A percentile compares a stretch with the other conserved stretches of the same genome.
Evolutionary conservation across 1,284 basidiomycete species (phyloP).

Genomic region (Apiotrichum brassicae): DNA sequence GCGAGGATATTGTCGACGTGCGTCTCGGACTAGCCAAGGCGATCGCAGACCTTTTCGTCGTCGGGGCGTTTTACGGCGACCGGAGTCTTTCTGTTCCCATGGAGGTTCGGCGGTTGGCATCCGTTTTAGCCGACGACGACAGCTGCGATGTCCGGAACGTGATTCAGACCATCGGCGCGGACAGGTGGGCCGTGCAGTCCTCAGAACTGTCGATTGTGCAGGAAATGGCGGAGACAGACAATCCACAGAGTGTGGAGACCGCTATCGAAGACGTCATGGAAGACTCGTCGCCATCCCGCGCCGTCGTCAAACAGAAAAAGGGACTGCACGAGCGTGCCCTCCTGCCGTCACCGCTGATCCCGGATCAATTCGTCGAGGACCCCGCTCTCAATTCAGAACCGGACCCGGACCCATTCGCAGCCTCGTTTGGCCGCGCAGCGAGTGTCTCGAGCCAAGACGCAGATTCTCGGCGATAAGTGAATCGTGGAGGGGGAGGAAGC

Average conservation of each 20-base stretch:
- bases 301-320: not conserved
- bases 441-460: too few species aligned
- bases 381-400: too few species aligned
- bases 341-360: not conserved
- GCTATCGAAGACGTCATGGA: slow-evolving; percentile 9
- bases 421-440: slow-evolving; percentile 1
- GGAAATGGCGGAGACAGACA: slow-evolving; percentile 59
- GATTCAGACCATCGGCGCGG: slow-evolving; percentile 25
- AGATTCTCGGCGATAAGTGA: too few species aligned
- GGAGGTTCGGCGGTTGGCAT: slow-evolving; percentile 26
- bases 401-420: slow-evolving; percentile 3
- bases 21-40: slow-evolving; percentile 68
- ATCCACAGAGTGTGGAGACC: slow-evolving; percentile 78
- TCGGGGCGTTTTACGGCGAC: slow-evolving; percentile 36
- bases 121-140: slow-evolving; percentile 29
- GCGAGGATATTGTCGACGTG: slow-evolving; percentile 73
- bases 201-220: slow-evolving; percentile 4
- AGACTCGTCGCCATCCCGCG: not conserved
- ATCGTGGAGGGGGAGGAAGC: too few species aligned
- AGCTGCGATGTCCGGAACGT: slow-evolving; percentile 36
- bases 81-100: slow-evolving; percentile 19
- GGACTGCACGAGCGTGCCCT: slow-evolving; percentile 2
- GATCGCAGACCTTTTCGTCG: slow-evolving; percentile 36
- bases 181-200: slow-evolving; percentile 9
- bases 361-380: too few species aligned